A percentile compares a stretch with the other conserved stretches of the same genome.
These are phyloP conservation scores for Aspergillus avenaceus DNA, from an alignment of 495 filamentous ascomycete species.

Conservation along the genomic window DNA sequence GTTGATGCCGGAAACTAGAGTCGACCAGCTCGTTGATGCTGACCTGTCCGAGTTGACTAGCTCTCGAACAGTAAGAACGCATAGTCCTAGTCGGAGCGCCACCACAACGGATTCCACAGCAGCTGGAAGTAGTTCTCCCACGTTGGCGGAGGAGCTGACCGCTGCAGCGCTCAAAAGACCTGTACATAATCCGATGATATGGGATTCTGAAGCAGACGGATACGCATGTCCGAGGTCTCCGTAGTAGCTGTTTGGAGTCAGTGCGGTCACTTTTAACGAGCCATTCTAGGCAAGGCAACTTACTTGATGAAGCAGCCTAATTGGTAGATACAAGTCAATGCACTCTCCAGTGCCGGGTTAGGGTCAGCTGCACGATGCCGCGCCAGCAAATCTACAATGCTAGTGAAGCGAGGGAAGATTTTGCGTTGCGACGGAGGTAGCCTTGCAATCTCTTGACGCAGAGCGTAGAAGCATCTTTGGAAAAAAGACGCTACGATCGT, in stretches of 20 bases:
- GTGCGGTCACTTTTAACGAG: not conserved
- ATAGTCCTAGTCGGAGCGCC: constrained; percentile 66
- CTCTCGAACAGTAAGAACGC: constrained; percentile 43
- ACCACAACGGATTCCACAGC: constrained; percentile 68
- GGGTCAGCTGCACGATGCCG: constrained; percentile 53
- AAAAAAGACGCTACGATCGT: constrained; percentile 63
- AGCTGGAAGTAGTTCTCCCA: constrained; percentile 63
- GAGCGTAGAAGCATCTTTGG: constrained; percentile 53
- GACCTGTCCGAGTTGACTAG: constrained; percentile 26
- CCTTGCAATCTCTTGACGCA: constrained; percentile 59
- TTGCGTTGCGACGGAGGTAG: constrained; percentile 57
- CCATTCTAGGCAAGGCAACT: constrained; percentile 20
- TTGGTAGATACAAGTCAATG: constrained; percentile 66
- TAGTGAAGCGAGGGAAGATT: constrained; percentile 64
- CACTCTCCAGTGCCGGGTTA: constrained; percentile 62
- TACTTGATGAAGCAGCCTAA: constrained; percentile 74
- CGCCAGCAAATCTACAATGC: constrained; percentile 66
- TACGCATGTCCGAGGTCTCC: constrained; percentile 53
- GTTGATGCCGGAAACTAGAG: constrained; percentile 33
- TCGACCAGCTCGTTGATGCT: constrained; percentile 33
- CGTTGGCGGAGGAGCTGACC: constrained; percentile 61
- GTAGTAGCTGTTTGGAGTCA: constrained; percentile 27
- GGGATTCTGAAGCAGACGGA: constrained; percentile 39
- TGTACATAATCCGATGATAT: constrained; percentile 54
- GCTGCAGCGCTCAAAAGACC: constrained; percentile 68